Conservation (phyloP, 1,139 yeast species). For the Trichomonascaceae sp. region DNA sequence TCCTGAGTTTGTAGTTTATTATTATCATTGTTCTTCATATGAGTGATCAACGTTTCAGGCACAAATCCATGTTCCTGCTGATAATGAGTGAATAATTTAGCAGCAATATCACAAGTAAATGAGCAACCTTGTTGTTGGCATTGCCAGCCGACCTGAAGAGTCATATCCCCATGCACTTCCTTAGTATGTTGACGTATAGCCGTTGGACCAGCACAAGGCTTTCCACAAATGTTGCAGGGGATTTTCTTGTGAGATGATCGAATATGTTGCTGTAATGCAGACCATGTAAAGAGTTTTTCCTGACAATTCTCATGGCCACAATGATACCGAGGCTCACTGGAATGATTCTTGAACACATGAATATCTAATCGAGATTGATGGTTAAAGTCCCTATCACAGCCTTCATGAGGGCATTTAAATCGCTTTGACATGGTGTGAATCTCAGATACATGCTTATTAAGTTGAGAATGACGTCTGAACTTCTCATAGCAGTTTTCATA, state of each 20-base stretch:
- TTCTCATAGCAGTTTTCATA: conserved; percentile 57
- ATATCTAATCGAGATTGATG: conserved; percentile 30
- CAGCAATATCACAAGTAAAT: conserved; percentile 5
- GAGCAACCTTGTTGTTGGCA: conserved; percentile 18
- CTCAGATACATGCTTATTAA: conserved; percentile 63
- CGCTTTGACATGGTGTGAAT: conserved; percentile 42
- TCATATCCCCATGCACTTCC: conserved; percentile 17
- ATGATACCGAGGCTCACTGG: conserved; percentile 25
- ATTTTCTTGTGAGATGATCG: conserved; percentile 69
- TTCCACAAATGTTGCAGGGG: conserved; percentile 61
- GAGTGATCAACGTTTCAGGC: conserved; percentile 20
- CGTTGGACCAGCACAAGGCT: conserved; percentile 64
- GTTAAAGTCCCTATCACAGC: conserved; percentile 30
- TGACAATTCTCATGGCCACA: conserved; percentile 60
- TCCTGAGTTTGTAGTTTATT: background rate
- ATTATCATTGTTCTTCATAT: background rate
- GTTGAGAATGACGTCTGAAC: conserved; percentile 72
- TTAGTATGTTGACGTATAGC: conserved; percentile 65
- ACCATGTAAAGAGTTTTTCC: conserved; percentile 68
- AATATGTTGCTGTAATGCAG: conserved; percentile 65
- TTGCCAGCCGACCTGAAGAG: conserved; percentile 14
- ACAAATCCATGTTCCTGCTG: conserved; percentile 33
- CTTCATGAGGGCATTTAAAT: conserved; percentile 29
- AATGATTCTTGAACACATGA: conserved; percentile 32
- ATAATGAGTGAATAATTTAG: conserved; percentile 41